Conservation (phyloP, 2,329 filamentous ascomycete species). For the Emergomyces orientalis region DNA sequence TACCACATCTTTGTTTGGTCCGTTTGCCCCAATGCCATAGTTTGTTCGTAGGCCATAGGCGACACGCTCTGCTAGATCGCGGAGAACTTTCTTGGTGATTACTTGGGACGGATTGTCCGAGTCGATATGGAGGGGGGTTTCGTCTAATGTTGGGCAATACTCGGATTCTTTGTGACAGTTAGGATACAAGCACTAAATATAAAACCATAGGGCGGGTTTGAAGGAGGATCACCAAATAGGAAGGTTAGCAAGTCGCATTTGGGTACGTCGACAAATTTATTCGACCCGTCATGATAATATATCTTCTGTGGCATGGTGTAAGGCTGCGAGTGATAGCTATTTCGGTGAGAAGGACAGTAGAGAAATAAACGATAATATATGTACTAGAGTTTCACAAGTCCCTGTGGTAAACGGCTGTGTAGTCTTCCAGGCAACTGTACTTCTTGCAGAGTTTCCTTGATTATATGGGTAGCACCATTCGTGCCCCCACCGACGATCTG, state of each 20-base stretch:
- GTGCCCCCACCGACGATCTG: not conserved
- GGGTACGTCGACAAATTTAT: conserved; percentile 3
- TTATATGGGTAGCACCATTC: not conserved
- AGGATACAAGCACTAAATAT: not conserved
- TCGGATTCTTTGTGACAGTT: not conserved
- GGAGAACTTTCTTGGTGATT: conserved; percentile 6
- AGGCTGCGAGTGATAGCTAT: not conserved
- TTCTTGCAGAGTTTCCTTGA: not conserved
- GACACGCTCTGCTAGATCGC: not conserved
- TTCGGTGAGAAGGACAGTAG: not conserved
- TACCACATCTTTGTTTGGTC: conserved; percentile 5
- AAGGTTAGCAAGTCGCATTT: conserved; percentile 1
- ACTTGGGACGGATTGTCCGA: conserved; percentile 3
- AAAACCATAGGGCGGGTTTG: not conserved
- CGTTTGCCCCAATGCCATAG: conserved; percentile 1
- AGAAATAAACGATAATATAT: not conserved
- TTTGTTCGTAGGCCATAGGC: conserved; percentile 6
- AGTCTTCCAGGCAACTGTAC: not conserved
- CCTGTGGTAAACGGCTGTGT: not conserved
- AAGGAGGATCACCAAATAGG: not conserved
- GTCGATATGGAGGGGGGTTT: not conserved
- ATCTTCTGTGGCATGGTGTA: not conserved
- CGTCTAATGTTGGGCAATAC: conserved; percentile 1
- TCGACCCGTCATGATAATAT: conserved; percentile 4
- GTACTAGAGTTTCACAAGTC: not conserved